Conservation (phyloP, 2,329 filamentous ascomycete species). For the Hypoxylon sp. region DNA sequence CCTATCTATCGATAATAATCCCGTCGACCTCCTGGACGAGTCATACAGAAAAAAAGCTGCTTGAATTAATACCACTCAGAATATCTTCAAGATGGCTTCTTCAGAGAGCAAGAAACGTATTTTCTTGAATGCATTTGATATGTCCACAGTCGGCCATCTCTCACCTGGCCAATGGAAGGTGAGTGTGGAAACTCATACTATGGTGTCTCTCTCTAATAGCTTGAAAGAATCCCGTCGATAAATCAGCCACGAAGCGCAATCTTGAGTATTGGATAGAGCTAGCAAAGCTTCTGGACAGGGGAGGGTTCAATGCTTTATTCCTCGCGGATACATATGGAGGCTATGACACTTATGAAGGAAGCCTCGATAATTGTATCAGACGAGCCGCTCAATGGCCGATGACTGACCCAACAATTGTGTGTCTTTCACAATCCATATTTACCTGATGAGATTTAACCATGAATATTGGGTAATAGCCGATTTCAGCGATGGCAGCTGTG, state of each 20-base stretch:
- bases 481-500: constrained; percentile 76
- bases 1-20: constrained; percentile 11
- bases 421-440: constrained; percentile 43
- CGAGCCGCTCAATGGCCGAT: constrained; percentile 75
- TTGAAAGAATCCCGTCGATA: constrained; percentile 70
- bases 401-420: constrained; percentile 74
- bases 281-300: constrained; percentile 72
- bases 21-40: background rate
- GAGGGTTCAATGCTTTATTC: constrained; percentile 75
- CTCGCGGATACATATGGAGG: constrained; percentile 76
- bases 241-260: constrained; percentile 71
- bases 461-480: constrained; percentile 60
- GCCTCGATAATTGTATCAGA: constrained; percentile 72
- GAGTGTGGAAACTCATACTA: constrained; percentile 22
- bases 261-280: constrained; percentile 76
- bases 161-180: constrained; percentile 78
- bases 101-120: constrained; percentile 66
- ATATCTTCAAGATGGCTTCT: constrained; percentile 32
- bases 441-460: background rate
- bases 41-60: constrained; percentile 3
- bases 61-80: background rate
- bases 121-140: constrained; percentile 75
- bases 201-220: constrained; percentile 12
- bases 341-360: constrained; percentile 73
- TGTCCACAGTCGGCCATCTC: constrained; percentile 75